These are phyloP conservation scores for Saitozyma sp. DNA, from an alignment of 768 basidiomycete species.

Conservation along the genomic window DNA sequence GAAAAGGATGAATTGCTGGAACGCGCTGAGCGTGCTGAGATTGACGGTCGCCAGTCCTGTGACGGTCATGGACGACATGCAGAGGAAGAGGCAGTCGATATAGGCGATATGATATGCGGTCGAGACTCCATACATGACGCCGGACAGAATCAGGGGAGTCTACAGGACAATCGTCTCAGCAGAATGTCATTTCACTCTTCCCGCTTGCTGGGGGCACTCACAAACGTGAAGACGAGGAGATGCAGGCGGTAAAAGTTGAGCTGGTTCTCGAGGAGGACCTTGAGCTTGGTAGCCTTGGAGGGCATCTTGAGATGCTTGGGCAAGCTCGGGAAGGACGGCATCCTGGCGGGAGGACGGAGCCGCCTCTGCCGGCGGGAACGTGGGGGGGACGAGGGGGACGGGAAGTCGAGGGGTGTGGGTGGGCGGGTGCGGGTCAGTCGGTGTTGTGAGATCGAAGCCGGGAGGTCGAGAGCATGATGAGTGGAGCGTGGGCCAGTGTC, in stretches of 20 bases:
- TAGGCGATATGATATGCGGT: slow-evolving; percentile 54
- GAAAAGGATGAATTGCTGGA: slow-evolving; percentile 52
- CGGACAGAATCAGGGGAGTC: slow-evolving; percentile 75
- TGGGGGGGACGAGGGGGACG: too few species aligned
- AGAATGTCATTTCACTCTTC: neutral
- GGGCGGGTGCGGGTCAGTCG: too few species aligned
- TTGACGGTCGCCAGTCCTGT: slow-evolving; percentile 53
- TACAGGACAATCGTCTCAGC: slow-evolving; percentile 10
- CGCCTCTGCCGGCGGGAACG: too few species aligned
- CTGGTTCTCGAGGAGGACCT: slow-evolving; percentile 20
- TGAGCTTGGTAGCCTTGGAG: slow-evolving; percentile 8
- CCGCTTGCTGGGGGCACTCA: slow-evolving; percentile 20
- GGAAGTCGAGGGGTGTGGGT: too few species aligned
- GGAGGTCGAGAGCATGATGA: too few species aligned
- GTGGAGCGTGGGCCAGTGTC: too few species aligned
- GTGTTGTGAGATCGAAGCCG: too few species aligned
- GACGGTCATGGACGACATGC: slow-evolving; percentile 52
- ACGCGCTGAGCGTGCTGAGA: slow-evolving; percentile 47
- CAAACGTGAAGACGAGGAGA: slow-evolving; percentile 55
- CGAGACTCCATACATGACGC: slow-evolving; percentile 80
- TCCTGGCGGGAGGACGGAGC: too few species aligned
- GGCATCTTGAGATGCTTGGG: slow-evolving; percentile 8
- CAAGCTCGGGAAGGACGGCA: too few species aligned
- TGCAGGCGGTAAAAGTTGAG: slow-evolving; percentile 60
- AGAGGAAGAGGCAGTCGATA: slow-evolving; percentile 53